Evolutionary conservation across 805 yeast species (phyloP), one percentile per base, ranked within the genome.

Genomic region (Myxozyma monticola): DNA sequence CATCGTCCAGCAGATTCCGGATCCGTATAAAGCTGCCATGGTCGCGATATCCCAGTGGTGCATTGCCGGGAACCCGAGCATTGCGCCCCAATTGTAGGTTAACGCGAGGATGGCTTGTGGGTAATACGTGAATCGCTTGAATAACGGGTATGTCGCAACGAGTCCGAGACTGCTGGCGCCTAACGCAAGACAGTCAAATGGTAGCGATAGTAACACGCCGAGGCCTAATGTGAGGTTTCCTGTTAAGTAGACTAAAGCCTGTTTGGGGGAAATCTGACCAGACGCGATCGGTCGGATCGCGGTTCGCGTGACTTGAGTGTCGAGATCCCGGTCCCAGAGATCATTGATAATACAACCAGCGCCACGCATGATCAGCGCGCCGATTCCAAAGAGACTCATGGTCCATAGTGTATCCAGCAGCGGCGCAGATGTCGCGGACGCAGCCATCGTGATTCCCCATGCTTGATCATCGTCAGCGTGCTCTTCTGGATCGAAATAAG

Each of bases 331-430:
- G 65, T 93, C 99, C 65, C 84, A 73, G 38, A 91, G 73, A 68
- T 93, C 99, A 66, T 93, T 93, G 48, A 93, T 83, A 0, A 96
- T 90, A 67, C 99, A 93, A 0, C 99, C 99, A 1, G 96, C 97
- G 24, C 98, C 96, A 67, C 99, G 78, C 96, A 95, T 93, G 15
- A 91, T 75, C 34, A 90, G 62, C 0, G 97, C 79, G 12, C 99
- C 99, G 3, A 84, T 73, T 3, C 91, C 82, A 65, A 89, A 93
- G 12, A 89, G 70, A 0, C 79, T 76, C 29, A 88, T 65, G 63
- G 83, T 87, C 62, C 76, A 77, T 0, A 76, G 51, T 0, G 91
- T 83, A 1, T 81, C 76, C 0, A 78, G 53, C 1, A 88, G 46
- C 0, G 96, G 83, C 0, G 96, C 96, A 12, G 55, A 54, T 1